Evolutionary conservation across 306 rosid species (phyloP), one percentile per base, ranked within the genome.

Genomic region (Psophocarpus tetragonolobus): DNA sequence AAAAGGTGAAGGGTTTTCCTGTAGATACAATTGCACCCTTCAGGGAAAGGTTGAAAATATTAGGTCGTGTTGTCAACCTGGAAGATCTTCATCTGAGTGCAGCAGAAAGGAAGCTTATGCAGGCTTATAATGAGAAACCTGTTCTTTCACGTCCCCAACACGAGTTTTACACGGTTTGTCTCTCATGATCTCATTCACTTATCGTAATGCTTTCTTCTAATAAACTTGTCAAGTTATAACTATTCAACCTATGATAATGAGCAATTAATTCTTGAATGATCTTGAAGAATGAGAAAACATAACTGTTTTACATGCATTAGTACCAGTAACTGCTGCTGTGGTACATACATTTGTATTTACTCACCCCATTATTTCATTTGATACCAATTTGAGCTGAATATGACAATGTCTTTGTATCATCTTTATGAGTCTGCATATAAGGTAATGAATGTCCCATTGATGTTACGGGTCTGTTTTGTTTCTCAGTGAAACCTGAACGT

Each of bases 71-170:
- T 1, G 94, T 48, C 39, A 96, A 96, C 26, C 75, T 88, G 4
- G 99, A 96, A 86, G 96, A 90, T 67, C 98, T 96, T 85, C 93
- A 88, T 65, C 79, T 96, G 82, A 88, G 90, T 79, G 91, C 90
- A 8, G 85, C 99, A 6, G 98, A 96, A 84, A 74, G 97, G 71
- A 92, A 87, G 81, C 89, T 96, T 36, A 91, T 96, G 93, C 98
- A 93, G 83, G 98, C 99, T 78, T 96, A 96, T 87, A 96, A 96
- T 78, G 99, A 96, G 79, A 96, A 96, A 79, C 99, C 99, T 4
- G 99, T 96, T 64, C 98, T 96, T 79, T 96, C 99, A 1, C 99
- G 99, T 61, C 99, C 99, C 51, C 99, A 96, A 71, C 99, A 96
- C 6, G 91, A 91, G 87, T 96, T 96, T 86, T 92, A 90, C 85